Percentiles rank a stretch among this genome's conserved stretches.
phyloP scores from a whole-genome alignment of 148 eudicot species.

The Chenopodium album region DNA sequence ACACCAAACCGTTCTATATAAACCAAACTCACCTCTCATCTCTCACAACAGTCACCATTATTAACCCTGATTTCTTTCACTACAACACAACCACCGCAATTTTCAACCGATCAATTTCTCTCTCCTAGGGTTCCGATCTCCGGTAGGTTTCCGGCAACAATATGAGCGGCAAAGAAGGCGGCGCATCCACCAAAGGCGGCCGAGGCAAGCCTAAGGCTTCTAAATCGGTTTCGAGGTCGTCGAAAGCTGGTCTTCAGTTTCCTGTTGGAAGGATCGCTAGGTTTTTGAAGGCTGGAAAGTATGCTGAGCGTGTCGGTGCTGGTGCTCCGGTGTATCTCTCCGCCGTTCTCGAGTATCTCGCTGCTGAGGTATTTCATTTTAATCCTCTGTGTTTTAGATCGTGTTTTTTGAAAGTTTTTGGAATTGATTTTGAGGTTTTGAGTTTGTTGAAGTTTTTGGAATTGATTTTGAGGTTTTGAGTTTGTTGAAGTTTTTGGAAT shows the following conservation, averaged over 20 bases:
- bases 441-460: neutral
- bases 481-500: too few relatives aligned
- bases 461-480: neutral
- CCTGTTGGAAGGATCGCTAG: slow-evolving; percentile 48
- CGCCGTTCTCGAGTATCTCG: slow-evolving; percentile 51
- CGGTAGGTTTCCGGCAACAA: neutral
- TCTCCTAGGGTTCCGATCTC: slow-evolving; percentile 29
- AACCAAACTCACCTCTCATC: neutral
- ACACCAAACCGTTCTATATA: slow-evolving; percentile 21
- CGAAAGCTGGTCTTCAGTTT: slow-evolving; percentile 46
- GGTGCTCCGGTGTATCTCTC: slow-evolving; percentile 53
- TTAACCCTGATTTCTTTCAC: neutral
- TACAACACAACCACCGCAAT: neutral
- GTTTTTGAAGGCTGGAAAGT: slow-evolving; percentile 43
- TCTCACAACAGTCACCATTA: too few relatives aligned
- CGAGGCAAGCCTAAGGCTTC: slow-evolving; percentile 42
- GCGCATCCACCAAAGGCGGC: slow-evolving; percentile 36
- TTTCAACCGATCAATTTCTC: slow-evolving; percentile 13
- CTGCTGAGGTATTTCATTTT: slow-evolving; percentile 36
- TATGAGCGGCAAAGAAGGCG: slow-evolving; percentile 46
- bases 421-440: neutral
- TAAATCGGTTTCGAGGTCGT: slow-evolving; percentile 39
- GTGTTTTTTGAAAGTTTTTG: neutral
- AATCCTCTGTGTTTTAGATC: neutral
- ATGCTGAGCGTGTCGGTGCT: slow-evolving; percentile 51